Evolutionary conservation across 495 filamentous ascomycete genomes (phyloP), one percentile per base, ranked within the genome.

Genomic region (Staphylotrichum longicolle): DNA sequence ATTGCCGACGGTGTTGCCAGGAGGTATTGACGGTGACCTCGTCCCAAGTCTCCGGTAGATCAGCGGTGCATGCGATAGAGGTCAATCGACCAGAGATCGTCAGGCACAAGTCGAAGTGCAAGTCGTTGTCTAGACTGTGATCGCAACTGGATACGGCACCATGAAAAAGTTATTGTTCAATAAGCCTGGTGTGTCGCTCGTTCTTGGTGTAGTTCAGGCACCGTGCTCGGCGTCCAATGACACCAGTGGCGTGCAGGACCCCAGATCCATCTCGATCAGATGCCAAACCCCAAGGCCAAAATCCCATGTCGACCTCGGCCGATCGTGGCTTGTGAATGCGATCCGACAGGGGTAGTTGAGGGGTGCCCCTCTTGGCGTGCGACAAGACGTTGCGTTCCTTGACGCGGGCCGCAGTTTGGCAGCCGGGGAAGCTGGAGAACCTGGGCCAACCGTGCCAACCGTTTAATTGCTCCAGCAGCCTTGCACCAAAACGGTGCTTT

Each of bases 271-370:
- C 7, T 35, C 33, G 42, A 57, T 57, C 44, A 47, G 15, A 57
- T 57, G 54, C 7, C 42, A 53, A 8, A 14, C 33, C 14, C 50
- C 6, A 33, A 2, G 10, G 14, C 34, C 50, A 56, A 20, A 30
- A 30, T 42, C 54, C n/a, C 42, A 20, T 37, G 42, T 42, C 5
- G 14, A 37, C 54, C 54, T 57, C 54, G 54, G 54, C 12, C 27
- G 5, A 12, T 45, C 12, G 11, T 12, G 40, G 32, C 12, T 35
- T 15, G 40, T 34, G 54, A 45, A 15, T 45, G 27, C 12, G 40
- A 56, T 39, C 7, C 0, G 40, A n/a, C 40, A 45, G 30, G 37
- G 54, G 54, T 34, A 30, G 0, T 1, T 15, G 54, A 45, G 30
- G 30, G 32, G 54, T 10, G 11, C 5, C 5, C 30, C n/a, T 14